phyloP scores from a whole-genome alignment of 1,284 basidiomycete species.

The Sporisorium iseilematis-ciliati region DNA sequence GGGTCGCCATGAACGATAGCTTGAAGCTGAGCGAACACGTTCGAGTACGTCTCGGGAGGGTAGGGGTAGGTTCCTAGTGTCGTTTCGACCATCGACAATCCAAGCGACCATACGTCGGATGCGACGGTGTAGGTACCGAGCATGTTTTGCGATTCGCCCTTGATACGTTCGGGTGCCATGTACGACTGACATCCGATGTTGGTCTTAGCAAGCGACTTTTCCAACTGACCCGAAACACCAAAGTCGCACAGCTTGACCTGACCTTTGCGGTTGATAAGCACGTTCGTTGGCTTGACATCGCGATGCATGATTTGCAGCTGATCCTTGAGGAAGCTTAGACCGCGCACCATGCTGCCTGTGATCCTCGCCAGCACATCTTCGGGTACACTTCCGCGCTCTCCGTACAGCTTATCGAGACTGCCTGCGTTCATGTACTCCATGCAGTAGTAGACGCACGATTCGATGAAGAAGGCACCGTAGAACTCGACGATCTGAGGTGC shows the following conservation, averaged over 20 bases:
- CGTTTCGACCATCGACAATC: slow-evolving; percentile 92
- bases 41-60: slow-evolving; percentile 96
- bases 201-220: slow-evolving; percentile 95
- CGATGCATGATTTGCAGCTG: slow-evolving; percentile 96
- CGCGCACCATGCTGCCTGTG: slow-evolving; percentile 84
- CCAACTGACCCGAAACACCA: slow-evolving; percentile 95
- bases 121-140: slow-evolving; percentile 93
- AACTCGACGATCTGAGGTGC: slow-evolving; percentile 96
- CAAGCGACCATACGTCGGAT: slow-evolving; percentile 98
- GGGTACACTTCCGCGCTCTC: slow-evolving; percentile 74
- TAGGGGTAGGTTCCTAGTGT: slow-evolving; percentile 93
- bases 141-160: slow-evolving; percentile 89
- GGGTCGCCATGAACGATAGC: slow-evolving; percentile 96
- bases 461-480: slow-evolving; percentile 98
- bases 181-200: slow-evolving; percentile 99
- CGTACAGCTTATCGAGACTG: slow-evolving; percentile 83
- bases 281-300: slow-evolving; percentile 97
- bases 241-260: slow-evolving; percentile 97
- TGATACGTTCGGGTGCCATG: slow-evolving; percentile 98
- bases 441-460: slow-evolving; percentile 98
- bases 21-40: slow-evolving; percentile 94
- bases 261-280: slow-evolving; percentile 89
- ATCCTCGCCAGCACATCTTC: slow-evolving; percentile 89
- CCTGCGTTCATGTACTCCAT: slow-evolving; percentile 99
- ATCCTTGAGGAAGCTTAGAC: slow-evolving; percentile 95